Conservation (phyloP, 2,329 filamentous ascomycete genomes). For the Dichotomopilus funicola region DNA sequence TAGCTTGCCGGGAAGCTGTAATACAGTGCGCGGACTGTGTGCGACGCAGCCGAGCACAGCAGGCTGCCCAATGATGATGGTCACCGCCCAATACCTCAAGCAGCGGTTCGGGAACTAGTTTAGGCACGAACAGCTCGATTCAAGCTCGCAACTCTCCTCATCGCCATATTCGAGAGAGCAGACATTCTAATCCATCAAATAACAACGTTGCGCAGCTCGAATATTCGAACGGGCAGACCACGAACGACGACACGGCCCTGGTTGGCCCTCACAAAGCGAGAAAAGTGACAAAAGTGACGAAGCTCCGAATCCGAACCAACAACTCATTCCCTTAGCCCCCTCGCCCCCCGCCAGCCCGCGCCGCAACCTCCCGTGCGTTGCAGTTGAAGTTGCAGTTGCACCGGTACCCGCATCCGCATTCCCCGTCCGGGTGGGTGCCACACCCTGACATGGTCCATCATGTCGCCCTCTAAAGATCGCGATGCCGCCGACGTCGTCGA, state of each 20-base stretch:
- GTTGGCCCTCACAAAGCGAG: not conserved
- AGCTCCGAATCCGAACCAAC: not conserved
- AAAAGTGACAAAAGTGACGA: not conserved
- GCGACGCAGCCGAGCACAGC: too few relatives aligned
- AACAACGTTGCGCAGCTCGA: not conserved
- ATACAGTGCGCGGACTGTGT: too few relatives aligned
- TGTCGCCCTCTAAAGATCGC: conserved; percentile 26
- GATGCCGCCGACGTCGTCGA: conserved; percentile 31
- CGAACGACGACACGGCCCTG: not conserved
- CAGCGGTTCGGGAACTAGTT: not conserved
- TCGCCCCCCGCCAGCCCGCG: conserved; percentile 1
- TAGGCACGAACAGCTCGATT: conserved; percentile 6
- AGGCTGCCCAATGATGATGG: conserved; percentile 13
- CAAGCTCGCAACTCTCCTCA: not conserved
- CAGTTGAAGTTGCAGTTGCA: conserved; percentile 1
- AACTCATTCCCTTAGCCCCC: not conserved
- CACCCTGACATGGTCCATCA: conserved; percentile 24
- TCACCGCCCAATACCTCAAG: conserved; percentile 12
- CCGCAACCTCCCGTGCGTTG: conserved; percentile 6
- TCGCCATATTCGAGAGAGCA: not conserved
- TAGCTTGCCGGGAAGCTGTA: too few relatives aligned
- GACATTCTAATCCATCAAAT: not conserved
- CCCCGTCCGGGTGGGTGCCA: conserved; percentile 17
- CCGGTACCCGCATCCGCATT: conserved; percentile 11
- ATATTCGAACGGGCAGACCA: not conserved